Evolutionary conservation across 495 filamentous ascomycete species (phyloP), one percentile per base, ranked within the genome.

Genomic region (Neurospora sp.): DNA sequence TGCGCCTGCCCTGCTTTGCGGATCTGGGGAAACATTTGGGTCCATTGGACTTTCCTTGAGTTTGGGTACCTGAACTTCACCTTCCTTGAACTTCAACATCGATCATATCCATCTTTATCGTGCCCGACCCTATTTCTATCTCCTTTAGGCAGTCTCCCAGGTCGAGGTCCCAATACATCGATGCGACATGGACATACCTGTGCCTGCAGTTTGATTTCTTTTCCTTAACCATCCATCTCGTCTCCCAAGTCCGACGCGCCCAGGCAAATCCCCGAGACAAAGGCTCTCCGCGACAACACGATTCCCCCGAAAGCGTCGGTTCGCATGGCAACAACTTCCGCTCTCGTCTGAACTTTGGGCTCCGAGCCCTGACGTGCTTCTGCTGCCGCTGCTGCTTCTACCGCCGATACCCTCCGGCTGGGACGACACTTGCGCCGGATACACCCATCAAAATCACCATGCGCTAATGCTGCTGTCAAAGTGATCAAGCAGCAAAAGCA

Each of bases 401-500:
- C 42, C 42, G 54, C 27, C 54, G 54, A 35, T 66, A 14, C 54
- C 27, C 54, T 66, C 14, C 54, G 54, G 27, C 54, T 66, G 54
- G 54, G 23, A 66, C 54, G 54, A 66, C 27, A 66, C 31, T 66
- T 35, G 54, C 14, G 27, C 54, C 54, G 54, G 12, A 14, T 66
- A 66, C 27, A 16, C 14, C 23, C 54, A 66, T 66, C 27, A 9
- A 16, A 5, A 66, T 66, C 54, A 66, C 23, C 23, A 66, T 66
- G 54, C 54, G 54, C 54, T 66, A 66, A 66, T 66, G 54, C 54
- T 66, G 54, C 54, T 66, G 54, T 66, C 73, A 76, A 70, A 72
- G 77, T 73, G 40, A 75, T 69, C 73, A 66, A 75, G 41, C 31
- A 54, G 42, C 69, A 62, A 80, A n/a, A 48, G 44, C 72, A 66